A percentile compares a stretch with the other conserved stretches of the same genome.
These are phyloP conservation scores for Arthrobotrys conoides DNA, from an alignment of 2,329 filamentous ascomycete species.

Conservation along the genomic window DNA sequence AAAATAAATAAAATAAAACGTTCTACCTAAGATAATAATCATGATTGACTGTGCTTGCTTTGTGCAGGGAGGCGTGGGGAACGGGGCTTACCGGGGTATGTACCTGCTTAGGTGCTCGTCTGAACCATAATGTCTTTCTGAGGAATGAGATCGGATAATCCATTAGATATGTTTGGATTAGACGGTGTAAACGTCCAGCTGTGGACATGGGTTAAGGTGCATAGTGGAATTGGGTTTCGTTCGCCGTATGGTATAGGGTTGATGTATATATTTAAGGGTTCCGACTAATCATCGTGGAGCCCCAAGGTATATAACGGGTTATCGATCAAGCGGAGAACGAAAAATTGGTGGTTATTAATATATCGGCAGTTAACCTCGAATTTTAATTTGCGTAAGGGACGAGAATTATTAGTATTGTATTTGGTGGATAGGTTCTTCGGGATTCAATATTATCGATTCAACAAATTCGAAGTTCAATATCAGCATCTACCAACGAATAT, in stretches of 20 bases:
- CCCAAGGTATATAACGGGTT: not conserved
- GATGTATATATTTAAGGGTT: slow-evolving; percentile 34
- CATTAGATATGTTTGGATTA: slow-evolving; percentile 11
- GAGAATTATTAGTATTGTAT: not conserved
- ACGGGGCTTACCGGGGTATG: slow-evolving; percentile 36
- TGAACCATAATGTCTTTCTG: slow-evolving; percentile 26
- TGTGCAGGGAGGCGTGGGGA: slow-evolving; percentile 29
- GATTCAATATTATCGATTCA: not conserved
- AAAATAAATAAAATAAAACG: not conserved
- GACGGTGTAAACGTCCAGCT: not conserved
- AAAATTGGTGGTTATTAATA: not conserved
- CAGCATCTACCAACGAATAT: not conserved
- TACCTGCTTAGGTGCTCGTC: slow-evolving; percentile 9
- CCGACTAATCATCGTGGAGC: slow-evolving; percentile 21
- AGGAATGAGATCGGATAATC: slow-evolving; percentile 35
- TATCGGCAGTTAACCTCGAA: not conserved
- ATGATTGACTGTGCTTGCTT: slow-evolving; percentile 17
- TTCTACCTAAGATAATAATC: slow-evolving; percentile 18
- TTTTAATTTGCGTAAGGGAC: not conserved
- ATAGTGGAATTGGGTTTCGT: slow-evolving; percentile 12
- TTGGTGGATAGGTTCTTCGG: not conserved
- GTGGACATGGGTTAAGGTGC: slow-evolving; percentile 1
- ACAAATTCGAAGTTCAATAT: not conserved
- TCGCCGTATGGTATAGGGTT: slow-evolving; percentile 18
- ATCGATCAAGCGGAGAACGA: slow-evolving; percentile 6